A percentile compares a stretch with the other conserved stretches of the same genome.
Evolutionary conservation across 768 basidiomycete species (phyloP).

Genomic region (Chlorophyllum brunneum): DNA sequence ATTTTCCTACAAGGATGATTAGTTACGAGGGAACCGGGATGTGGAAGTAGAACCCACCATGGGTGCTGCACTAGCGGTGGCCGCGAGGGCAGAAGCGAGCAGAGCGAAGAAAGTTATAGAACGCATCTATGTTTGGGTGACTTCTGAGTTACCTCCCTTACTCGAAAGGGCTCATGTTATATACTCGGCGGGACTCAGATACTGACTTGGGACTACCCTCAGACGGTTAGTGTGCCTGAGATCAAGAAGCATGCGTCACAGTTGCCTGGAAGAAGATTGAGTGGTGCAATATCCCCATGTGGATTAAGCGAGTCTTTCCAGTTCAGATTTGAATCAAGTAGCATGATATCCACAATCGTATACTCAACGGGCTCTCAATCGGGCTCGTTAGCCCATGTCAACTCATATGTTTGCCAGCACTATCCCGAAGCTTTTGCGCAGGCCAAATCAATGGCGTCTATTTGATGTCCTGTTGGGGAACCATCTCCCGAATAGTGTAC

Average conservation of each 20-base stretch:
- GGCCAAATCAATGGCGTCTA: not conserved
- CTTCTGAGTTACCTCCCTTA: not conserved
- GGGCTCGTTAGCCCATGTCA: not conserved
- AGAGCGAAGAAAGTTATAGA: conserved; percentile 1
- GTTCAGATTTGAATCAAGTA: not conserved
- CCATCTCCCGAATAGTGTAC: not conserved
- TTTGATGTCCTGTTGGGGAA: too few species aligned
- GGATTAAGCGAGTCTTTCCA: conserved; percentile 1
- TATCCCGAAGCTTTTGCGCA: not conserved
- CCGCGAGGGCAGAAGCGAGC: not conserved
- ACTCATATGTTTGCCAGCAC: not conserved
- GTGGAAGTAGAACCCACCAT: not conserved
- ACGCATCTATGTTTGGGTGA: conserved; percentile 2
- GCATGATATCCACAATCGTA: conserved; percentile 2
- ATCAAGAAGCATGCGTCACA: conserved; percentile 11
- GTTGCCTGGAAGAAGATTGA: conserved; percentile 4
- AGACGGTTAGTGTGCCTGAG: conserved; percentile 7
- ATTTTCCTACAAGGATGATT: not conserved
- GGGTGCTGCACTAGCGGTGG: not conserved
- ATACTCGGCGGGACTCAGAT: not conserved
- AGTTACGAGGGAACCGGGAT: not conserved
- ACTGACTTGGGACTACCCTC: not conserved
- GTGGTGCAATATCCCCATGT: conserved; percentile 7
- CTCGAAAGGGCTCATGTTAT: conserved; percentile 5
- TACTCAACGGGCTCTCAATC: not conserved